Conservation (phyloP, 2,329 filamentous ascomycete species). For the Claviceps sp. region DNA sequence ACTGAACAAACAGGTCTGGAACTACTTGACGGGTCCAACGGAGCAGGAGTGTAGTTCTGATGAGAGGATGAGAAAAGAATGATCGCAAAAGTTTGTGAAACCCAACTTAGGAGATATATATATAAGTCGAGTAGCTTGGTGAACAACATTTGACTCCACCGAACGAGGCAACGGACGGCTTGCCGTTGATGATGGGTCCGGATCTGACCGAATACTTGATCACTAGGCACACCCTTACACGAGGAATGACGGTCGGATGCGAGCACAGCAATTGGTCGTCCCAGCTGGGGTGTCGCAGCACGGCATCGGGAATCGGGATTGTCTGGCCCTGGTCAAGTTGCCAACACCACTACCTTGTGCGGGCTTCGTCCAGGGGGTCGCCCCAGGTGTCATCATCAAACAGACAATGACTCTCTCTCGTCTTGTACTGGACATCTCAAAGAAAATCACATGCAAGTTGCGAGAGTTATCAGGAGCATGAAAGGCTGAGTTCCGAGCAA, state of each 20-base stretch:
- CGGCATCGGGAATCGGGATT: not conserved
- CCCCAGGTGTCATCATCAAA: conserved; percentile 7
- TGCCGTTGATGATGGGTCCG: not conserved
- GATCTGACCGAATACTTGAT: not conserved
- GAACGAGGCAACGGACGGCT: not conserved
- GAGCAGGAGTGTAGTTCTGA: not conserved
- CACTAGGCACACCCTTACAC: not conserved
- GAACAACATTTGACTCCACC: not conserved
- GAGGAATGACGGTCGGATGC: conserved; percentile 3
- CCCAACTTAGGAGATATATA: not conserved
- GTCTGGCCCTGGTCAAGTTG: not conserved
- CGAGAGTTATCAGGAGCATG: not conserved
- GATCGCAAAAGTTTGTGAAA: not conserved
- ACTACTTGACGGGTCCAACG: not conserved
- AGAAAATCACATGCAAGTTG: not conserved
- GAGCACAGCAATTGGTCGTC: not conserved
- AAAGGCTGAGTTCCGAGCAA: not conserved
- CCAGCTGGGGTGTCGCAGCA: not conserved
- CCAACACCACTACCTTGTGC: conserved; percentile 4
- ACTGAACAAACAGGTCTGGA: not conserved
- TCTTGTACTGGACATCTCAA: not conserved
- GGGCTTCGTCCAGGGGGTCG: conserved; percentile 5
- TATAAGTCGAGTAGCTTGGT: not conserved
- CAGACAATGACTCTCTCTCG: conserved; percentile 1
- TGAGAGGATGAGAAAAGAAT: not conserved